Percentiles rank a stretch among this genome's conserved stretches.
phyloP scores from a whole-genome alignment of 2,329 filamentous ascomycete species.

The Aspergillus ibericus region DNA sequence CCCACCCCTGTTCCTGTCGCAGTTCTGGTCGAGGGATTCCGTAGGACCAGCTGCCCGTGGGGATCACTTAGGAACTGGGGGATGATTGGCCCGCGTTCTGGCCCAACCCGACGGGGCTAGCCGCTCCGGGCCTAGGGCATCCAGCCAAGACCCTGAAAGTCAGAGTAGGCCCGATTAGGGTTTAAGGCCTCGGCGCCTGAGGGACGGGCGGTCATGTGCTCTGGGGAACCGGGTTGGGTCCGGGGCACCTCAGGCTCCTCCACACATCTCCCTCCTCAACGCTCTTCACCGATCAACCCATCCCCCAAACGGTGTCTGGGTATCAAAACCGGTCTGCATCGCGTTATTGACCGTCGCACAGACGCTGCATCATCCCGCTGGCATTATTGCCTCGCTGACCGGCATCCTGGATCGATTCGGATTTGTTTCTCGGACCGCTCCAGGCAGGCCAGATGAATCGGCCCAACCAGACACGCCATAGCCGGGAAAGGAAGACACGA shows the following conservation, averaged over 20 bases:
- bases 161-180: neutral
- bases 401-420: neutral
- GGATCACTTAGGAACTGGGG: neutral
- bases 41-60: too few relatives aligned
- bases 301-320: neutral
- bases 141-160: neutral
- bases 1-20: neutral
- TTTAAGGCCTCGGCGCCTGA: neutral
- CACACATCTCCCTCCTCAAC: neutral
- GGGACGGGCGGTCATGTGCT: conserved; percentile 1
- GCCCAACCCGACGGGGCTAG: neutral
- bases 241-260: neutral
- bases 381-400: neutral
- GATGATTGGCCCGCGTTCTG: neutral
- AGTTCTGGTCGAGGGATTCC: neutral
- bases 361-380: neutral
- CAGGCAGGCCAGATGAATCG: neutral
- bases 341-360: neutral
- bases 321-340: neutral
- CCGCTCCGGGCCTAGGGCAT: neutral
- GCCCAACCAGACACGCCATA: conserved; percentile 1
- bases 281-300: neutral
- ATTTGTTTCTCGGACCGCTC: too few relatives aligned
- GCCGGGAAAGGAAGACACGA: conserved; percentile 12
- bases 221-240: neutral